phyloP scores from a whole-genome alignment of 1,284 basidiomycete genomes.

The Termitomyces sp. region DNA sequence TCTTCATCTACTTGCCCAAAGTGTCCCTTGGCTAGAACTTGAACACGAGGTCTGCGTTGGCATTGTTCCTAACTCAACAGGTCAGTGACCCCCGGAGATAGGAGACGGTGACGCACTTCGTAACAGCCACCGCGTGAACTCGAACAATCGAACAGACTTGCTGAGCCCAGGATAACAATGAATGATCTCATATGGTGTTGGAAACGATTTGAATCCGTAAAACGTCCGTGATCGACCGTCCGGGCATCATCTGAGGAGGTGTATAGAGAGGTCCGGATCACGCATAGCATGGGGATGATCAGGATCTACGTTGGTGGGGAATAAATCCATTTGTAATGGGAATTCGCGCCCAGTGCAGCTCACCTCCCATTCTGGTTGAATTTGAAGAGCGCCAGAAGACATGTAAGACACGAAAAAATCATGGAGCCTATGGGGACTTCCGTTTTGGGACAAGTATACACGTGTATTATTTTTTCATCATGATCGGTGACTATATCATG shows the following conservation, averaged over 20 bases:
- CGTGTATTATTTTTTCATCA: no score
- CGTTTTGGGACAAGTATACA: no score
- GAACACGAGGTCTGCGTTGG: constrained; percentile 96
- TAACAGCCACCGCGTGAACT: constrained; percentile 90
- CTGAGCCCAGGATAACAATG: constrained; percentile 95
- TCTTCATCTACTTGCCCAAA: constrained; percentile 99
- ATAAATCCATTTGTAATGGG: constrained; percentile 3
- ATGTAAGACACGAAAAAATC: no score
- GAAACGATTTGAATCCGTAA: constrained; percentile 98
- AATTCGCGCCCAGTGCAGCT: constrained; percentile 19
- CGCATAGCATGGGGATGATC: constrained; percentile 96
- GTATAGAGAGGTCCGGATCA: constrained; percentile 24
- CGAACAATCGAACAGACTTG: constrained; percentile 97
- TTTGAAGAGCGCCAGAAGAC: constrained; percentile 85
- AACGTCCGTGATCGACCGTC: constrained; percentile 95
- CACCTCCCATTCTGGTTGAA: constrained; percentile 97
- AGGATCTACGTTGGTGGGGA: constrained; percentile 59
- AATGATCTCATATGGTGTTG: constrained; percentile 93
- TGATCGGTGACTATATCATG: no score
- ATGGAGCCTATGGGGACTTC: no score
- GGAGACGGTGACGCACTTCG: constrained; percentile 65
- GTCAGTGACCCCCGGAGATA: not conserved
- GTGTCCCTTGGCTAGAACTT: constrained; percentile 92
- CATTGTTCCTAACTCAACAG: constrained; percentile 70
- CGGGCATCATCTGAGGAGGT: constrained; percentile 28